Conservation (phyloP, 1,284 basidiomycete genomes). For the Puccinia triticina region DNA sequence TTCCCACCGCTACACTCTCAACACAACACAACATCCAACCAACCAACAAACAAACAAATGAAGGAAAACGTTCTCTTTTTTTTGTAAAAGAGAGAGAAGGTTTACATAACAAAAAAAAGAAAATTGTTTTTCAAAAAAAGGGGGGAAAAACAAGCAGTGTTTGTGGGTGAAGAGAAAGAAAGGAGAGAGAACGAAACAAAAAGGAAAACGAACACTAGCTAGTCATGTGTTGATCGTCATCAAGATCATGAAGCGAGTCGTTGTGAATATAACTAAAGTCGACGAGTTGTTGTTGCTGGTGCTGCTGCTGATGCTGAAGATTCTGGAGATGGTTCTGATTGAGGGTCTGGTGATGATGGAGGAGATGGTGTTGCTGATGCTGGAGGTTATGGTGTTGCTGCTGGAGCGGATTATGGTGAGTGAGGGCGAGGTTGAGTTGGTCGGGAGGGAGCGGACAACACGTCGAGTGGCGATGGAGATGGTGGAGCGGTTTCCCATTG, state of each 20-base stretch:
- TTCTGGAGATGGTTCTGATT: not conserved
- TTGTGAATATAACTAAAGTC: not conserved
- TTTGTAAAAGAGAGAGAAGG: no score
- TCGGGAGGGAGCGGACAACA: not conserved
- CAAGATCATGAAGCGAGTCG: not conserved
- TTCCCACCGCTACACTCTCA: no score
- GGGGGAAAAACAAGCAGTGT: not conserved
- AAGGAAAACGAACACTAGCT: not conserved
- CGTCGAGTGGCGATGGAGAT: not conserved
- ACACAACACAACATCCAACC: not conserved
- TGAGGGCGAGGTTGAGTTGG: not conserved
- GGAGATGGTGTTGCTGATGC: constrained; percentile 3
- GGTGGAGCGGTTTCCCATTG: not conserved
- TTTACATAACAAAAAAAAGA: not conserved
- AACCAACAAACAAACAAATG: not conserved
- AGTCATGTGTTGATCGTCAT: constrained; percentile 27
- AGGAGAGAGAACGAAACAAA: not conserved
- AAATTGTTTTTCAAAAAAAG: not conserved
- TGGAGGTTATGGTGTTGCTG: not conserved
- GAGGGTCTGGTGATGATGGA: not conserved
- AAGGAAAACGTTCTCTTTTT: not conserved
- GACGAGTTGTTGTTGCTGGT: not conserved
- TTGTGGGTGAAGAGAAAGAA: not conserved
- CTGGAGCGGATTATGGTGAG: not conserved
- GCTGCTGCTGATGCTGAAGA: constrained; percentile 15